Evolutionary conservation across 2,329 filamentous ascomycete species (phyloP), one percentile per base, ranked within the genome.

Genomic region (Rutstroemia sp.): DNA sequence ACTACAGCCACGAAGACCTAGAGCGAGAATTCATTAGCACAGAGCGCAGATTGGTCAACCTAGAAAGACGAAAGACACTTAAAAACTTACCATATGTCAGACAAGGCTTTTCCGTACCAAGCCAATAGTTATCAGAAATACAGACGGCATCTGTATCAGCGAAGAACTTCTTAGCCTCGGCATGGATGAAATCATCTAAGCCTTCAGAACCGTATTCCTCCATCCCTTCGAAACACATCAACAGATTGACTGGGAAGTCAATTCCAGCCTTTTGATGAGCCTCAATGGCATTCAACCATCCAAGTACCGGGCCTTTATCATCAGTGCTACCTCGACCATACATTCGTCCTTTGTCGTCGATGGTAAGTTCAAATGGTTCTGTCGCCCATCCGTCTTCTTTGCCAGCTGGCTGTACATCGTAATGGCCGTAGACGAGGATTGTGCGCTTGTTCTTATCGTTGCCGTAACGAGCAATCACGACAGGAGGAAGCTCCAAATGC

Each of bases 191-290:
- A 65, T 96, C 92, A 69, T 99, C 94, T 55, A 99, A 80, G 39
- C 94, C 94, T 71, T 97, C 92, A 0, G 92, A 96, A 51, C 94
- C 94, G 71, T 95, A 96, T 77, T 99, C 94, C 76, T 99, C 94
- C 94, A 99, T 99, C 49, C 94, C 94, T 79, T 99, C 94, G 67
- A 99, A 97, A 79, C 94, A 99, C 89, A 96, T 97, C 62, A 99
- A 83, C 63, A 99, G 80, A 76, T 99, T 99, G 69, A 99, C 94
- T 8, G 94, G 94, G 71, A 99, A 90, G 51, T 96, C 92, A 47
- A 97, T 78, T 57, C 89, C 89, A 38, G 92, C 91, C 78, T 95
- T 94, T 74, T 96, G 87, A 78, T 99, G 94, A 44, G 94, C 92
- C 75, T 99, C 92, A 63, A 99, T 97, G 64, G 92, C 92, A 71